phyloP scores from a whole-genome alignment of 192 early-diverging fungal species.

The Backusella parvicylindrica region DNA sequence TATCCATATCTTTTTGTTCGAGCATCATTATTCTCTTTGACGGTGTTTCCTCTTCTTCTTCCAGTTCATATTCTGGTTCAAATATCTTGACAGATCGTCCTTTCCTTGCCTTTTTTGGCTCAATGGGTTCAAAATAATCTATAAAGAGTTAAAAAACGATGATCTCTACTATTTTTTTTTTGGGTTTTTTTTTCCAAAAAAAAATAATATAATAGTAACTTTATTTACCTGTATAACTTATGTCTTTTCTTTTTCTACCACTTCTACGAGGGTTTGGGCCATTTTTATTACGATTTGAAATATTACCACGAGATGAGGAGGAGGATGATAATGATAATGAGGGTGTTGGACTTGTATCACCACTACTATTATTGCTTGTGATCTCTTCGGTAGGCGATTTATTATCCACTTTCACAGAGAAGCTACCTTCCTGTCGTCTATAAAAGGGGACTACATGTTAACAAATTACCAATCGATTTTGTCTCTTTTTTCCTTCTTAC shows the following conservation, averaged over 20 bases:
- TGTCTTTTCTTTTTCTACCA: constrained; percentile 12
- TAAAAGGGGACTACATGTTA: background rate
- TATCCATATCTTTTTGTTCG: background rate
- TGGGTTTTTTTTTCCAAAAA: too few species aligned
- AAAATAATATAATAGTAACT: background rate
- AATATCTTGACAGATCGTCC: background rate
- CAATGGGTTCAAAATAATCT: background rate
- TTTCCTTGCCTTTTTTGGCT: background rate
- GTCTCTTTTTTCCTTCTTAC: constrained; percentile 16
- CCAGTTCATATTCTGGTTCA: background rate
- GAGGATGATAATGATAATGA: background rate
- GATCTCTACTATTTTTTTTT: too few species aligned
- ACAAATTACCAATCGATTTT: too few species aligned
- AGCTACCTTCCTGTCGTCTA: background rate
- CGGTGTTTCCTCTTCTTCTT: background rate
- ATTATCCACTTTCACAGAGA: background rate
- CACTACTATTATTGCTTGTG: background rate
- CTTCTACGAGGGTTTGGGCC: constrained; percentile 2
- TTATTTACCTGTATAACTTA: constrained; percentile 11
- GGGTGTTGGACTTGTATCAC: background rate
- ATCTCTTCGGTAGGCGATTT: background rate
- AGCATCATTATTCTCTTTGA: background rate
- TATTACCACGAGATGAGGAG: background rate
- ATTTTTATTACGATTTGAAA: background rate
- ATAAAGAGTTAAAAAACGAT: background rate